Evolutionary conservation across 352 stramenopile genomes (phyloP).

Genomic region (Pythium coloratum): DNA sequence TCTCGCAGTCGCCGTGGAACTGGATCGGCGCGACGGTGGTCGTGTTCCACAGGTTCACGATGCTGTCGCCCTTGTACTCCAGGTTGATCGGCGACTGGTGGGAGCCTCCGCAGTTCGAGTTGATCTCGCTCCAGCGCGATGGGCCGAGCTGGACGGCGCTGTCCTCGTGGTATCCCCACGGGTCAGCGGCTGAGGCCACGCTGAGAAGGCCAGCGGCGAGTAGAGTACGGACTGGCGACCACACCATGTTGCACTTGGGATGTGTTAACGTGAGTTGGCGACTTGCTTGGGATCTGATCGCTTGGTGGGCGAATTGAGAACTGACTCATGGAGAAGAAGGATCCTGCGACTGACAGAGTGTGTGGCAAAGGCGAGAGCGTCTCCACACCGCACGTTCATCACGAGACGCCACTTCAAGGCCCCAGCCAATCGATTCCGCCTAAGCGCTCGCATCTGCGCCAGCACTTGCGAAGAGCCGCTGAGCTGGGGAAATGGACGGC

Average conservation of each 20-base stretch:
- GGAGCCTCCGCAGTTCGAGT: conserved; percentile 34
- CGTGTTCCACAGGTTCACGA: conserved; percentile 49
- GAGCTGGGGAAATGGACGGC: conserved; percentile 7
- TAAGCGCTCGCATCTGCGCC: not conserved
- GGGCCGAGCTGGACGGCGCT: conserved; percentile 35
- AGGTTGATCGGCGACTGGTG: conserved; percentile 66
- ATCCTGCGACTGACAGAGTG: not conserved
- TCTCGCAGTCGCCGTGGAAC: conserved; percentile 46
- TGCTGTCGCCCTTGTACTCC: conserved; percentile 33
- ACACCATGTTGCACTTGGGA: conserved; percentile 26
- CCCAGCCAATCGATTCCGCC: not conserved
- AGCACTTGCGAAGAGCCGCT: not conserved
- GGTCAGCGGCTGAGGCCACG: conserved; percentile 21
- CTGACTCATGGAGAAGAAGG: not conserved
- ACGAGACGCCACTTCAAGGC: not conserved
- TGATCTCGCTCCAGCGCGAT: conserved; percentile 43
- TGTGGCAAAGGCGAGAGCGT: not conserved
- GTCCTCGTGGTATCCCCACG: conserved; percentile 57
- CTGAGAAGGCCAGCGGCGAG: conserved; percentile 31
- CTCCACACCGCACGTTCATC: not conserved
- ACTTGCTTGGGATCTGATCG: not conserved
- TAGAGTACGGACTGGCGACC: conserved; percentile 24
- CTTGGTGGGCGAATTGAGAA: not conserved
- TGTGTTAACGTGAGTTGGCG: conserved; percentile 2
- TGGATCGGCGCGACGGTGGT: conserved; percentile 43